These are phyloP conservation scores for Lepidium campestre DNA, from an alignment of 441 rosid genomes.

Conservation along the genomic window DNA sequence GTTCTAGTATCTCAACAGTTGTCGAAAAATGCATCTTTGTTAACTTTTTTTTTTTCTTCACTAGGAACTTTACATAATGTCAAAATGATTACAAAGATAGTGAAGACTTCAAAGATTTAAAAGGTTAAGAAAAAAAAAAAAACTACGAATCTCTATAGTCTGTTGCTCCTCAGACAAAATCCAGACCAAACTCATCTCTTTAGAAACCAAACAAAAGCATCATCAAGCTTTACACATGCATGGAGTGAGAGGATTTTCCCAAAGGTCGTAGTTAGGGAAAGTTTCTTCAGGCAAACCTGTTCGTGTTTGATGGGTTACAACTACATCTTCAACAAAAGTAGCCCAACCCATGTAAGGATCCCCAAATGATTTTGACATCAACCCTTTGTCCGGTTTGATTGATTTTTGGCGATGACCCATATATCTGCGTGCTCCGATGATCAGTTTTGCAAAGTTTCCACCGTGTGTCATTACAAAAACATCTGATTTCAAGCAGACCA, in stretches of 20 bases:
- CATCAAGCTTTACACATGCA: slow-evolving; percentile 96
- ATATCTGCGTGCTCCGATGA: slow-evolving; percentile 91
- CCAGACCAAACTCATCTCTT: slow-evolving; percentile 20
- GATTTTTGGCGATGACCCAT: slow-evolving; percentile 93
- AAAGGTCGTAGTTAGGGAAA: slow-evolving; percentile 92
- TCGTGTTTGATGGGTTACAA: slow-evolving; percentile 88
- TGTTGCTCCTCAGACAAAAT: slow-evolving; percentile 26
- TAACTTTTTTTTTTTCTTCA: neutral
- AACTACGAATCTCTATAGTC: slow-evolving; percentile 23
- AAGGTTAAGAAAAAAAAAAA: neutral
- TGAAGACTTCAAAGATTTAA: neutral
- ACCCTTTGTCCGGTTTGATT: slow-evolving; percentile 96
- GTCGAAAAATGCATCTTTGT: neutral
- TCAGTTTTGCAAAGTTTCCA: slow-evolving; percentile 96
- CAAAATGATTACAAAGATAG: slow-evolving; percentile 28
- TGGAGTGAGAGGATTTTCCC: slow-evolving; percentile 98
- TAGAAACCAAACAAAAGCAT: neutral
- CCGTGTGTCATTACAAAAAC: slow-evolving; percentile 99
- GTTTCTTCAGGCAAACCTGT: slow-evolving; percentile 98
- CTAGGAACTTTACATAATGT: slow-evolving; percentile 29
- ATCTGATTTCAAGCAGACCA: slow-evolving; percentile 95
- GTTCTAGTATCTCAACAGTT: too few species aligned
- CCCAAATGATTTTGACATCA: slow-evolving; percentile 96
- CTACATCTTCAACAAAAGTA: slow-evolving; percentile 86
- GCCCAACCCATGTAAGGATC: slow-evolving; percentile 99